These are phyloP conservation scores for Boletus barrowsii DNA, from an alignment of 768 basidiomycete species.

Conservation along the genomic window DNA sequence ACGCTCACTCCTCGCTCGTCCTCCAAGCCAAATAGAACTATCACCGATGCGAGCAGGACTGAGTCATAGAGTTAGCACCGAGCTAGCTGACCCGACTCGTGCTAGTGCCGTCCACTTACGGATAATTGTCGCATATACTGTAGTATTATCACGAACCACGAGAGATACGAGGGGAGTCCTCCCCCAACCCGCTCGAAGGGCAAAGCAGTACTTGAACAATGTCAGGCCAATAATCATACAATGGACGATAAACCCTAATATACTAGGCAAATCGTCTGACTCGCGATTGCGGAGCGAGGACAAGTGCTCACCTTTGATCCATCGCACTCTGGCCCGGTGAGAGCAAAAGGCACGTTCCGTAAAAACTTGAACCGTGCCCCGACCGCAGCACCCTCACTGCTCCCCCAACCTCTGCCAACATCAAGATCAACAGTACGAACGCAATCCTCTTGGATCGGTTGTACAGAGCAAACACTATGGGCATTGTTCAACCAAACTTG, in stretches of 20 bases:
- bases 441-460: constrained; percentile 13
- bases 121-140: constrained; percentile 1
- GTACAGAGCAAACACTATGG: constrained; percentile 16
- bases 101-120: constrained; percentile 10
- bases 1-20: background rate
- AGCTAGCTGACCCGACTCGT: background rate
- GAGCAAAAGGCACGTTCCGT: constrained; percentile 9
- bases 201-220: constrained; percentile 16
- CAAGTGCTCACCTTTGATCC: constrained; percentile 9
- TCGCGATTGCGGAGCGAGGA: background rate
- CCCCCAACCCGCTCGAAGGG: constrained; percentile 10
- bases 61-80: background rate
- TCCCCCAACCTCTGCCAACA: constrained; percentile 1
- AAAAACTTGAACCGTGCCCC: background rate
- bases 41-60: constrained; percentile 3
- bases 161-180: constrained; percentile 21
- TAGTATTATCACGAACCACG: constrained; percentile 14
- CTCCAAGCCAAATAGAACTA: background rate
- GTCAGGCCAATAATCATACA: constrained; percentile 15
- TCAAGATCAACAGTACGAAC: constrained; percentile 4
- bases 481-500: background rate
- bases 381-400: constrained; percentile 1
- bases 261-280: background rate
- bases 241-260: constrained; percentile 13
- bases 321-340: background rate